phyloP scores from a whole-genome alignment of 805 yeast genomes.

The Kodamaea hsintzibuensis region DNA sequence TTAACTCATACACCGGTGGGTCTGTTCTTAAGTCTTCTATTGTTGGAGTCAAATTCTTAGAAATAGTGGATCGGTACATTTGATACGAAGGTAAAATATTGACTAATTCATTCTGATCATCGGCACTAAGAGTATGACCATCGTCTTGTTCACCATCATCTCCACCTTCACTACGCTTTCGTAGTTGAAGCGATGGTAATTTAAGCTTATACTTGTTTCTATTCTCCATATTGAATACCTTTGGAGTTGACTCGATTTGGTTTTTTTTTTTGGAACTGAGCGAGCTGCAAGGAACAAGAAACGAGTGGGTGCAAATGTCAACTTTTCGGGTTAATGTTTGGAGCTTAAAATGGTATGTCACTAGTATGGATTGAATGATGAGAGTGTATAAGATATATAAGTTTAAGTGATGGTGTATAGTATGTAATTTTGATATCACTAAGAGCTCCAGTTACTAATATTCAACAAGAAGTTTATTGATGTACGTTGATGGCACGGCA shows the following conservation, averaged over 20 bases:
- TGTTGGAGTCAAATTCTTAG: slow-evolving; percentile 35
- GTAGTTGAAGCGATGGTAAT: slow-evolving; percentile 14
- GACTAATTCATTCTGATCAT: slow-evolving; percentile 26
- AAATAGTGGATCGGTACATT: slow-evolving; percentile 40
- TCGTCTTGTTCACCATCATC: background rate
- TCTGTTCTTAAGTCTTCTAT: slow-evolving; percentile 23
- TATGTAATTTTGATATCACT: too few relatives aligned
- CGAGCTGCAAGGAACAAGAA: background rate
- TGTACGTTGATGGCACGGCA: background rate
- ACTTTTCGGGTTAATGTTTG: background rate
- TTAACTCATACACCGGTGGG: slow-evolving; percentile 37
- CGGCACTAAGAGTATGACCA: slow-evolving; percentile 2
- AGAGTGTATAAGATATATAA: too few relatives aligned
- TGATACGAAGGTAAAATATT: slow-evolving; percentile 43
- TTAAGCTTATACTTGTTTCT: slow-evolving; percentile 21
- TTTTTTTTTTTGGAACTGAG: background rate
- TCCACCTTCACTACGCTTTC: background rate
- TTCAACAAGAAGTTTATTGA: background rate
- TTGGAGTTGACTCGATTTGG: background rate
- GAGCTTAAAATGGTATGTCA: too few relatives aligned
- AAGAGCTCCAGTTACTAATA: too few relatives aligned
- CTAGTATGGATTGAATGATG: too few relatives aligned
- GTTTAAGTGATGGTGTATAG: too few relatives aligned
- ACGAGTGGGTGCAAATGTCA: background rate
- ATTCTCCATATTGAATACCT: slow-evolving; percentile 13